Evolutionary conservation across 2,329 filamentous ascomycete genomes (phyloP).

Genomic region (Monosporascus ibericus): DNA sequence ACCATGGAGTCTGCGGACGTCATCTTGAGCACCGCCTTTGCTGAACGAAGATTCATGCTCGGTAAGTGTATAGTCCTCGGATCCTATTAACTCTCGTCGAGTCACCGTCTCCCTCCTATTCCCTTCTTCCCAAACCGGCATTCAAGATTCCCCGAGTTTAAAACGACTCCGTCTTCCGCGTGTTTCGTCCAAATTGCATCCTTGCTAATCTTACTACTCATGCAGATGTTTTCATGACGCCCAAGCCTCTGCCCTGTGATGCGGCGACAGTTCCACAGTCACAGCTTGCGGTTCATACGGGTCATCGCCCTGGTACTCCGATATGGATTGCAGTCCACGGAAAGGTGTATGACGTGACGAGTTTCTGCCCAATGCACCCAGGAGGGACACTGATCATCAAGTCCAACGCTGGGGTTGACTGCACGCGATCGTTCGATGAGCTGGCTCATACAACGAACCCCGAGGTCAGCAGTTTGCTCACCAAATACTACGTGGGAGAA

Average conservation of each 20-base stretch:
- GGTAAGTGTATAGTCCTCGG: slow-evolving; percentile 10
- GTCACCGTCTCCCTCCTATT: no score
- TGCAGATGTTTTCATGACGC: slow-evolving; percentile 47
- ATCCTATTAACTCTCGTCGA: no score
- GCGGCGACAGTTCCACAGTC: slow-evolving; percentile 44
- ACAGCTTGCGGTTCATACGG: slow-evolving; percentile 43
- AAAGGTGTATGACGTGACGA: slow-evolving; percentile 46
- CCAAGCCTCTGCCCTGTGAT: slow-evolving; percentile 44
- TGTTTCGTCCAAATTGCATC: no score
- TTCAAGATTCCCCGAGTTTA: no score
- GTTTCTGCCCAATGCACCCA: slow-evolving; percentile 48
- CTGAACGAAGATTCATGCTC: slow-evolving; percentile 49
- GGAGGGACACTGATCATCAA: slow-evolving; percentile 48
- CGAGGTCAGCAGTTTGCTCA: slow-evolving; percentile 45
- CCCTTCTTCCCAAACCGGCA: no score
- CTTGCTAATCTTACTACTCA: no score
- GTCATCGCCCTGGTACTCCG: slow-evolving; percentile 37
- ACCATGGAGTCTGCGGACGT: slow-evolving; percentile 45
- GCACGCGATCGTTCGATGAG: slow-evolving; percentile 45
- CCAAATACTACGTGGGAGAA: slow-evolving; percentile 49
- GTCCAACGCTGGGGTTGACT: slow-evolving; percentile 49
- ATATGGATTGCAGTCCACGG: slow-evolving; percentile 50
- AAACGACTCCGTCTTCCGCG: no score
- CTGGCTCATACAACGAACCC: slow-evolving; percentile 50
- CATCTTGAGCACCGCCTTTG: slow-evolving; percentile 46